Base-by-base conservation (phyloP, 805 yeast species). In the Zygotorulaspora chibaensis region DNA sequence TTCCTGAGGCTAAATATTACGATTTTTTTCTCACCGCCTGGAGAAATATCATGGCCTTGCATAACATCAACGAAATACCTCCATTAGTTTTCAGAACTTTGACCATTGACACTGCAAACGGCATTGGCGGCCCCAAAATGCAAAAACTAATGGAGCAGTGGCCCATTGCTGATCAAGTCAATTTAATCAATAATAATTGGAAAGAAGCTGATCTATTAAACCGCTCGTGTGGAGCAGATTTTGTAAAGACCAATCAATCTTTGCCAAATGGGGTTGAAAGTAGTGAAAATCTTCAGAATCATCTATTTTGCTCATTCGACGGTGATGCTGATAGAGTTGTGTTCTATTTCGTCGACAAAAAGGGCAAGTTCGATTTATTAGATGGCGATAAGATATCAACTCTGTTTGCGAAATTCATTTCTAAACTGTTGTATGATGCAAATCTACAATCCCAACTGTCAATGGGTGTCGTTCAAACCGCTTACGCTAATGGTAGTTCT, bases 241-340 rank as follows among this genome's bases (percentile, higher is more conserved):
- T 68, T 59, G 99, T 93, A 45, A 93, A 93, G 66, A 88, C 96
- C 2, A 80, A 81, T 62, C 98, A 93, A 60, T 73, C 67, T 45
- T 72, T 84, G 37, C 99, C 99, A 7, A 64, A 70, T 2, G 83
- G 81, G 33, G 70, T 85, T 11, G 43, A 37, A 8, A 45, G 53
- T 5, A 31, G 29, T 20, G 38, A 30, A 6, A 41, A 52, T 1
- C 77, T 81, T 0, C 57, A 52, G 2, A 68, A 77, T 5, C 65
- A 69, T 36, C 68, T 90, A 42, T 84, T 79, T 57, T 84, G 95
- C 6, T 87, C 96, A 1, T 89, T 88, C 61, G 99, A 93, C 62
- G 99, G 99, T 41, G 99, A 93, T 64, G 98, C 99, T 3, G 99
- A 93, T 64, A 75, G 99, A 58, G 83, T 93, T 41, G 87, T 93